A percentile compares a stretch with the other conserved stretches of the same genome.
phyloP scores from a whole-genome alignment of 2,329 filamentous ascomycete genomes.

The Neophaeococcomyces aloes region DNA sequence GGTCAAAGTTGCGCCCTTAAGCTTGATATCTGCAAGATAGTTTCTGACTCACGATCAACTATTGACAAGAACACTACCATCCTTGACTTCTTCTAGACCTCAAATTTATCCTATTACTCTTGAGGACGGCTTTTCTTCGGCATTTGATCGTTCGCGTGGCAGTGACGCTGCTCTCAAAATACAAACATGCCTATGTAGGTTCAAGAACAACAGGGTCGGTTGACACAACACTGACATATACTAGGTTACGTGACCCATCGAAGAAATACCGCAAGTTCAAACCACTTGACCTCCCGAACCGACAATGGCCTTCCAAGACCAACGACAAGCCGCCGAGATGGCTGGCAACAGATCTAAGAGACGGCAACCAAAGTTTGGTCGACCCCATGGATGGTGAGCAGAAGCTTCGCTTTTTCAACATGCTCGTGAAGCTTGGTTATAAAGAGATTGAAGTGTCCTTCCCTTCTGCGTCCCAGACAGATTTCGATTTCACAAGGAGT shows the following conservation, averaged over 20 bases:
- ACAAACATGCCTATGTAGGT: conserved; percentile 12
- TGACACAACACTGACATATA: conserved; percentile 8
- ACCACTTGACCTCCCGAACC: conserved; percentile 39
- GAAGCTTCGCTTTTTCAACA: conserved; percentile 91
- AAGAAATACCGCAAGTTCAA: conserved; percentile 39
- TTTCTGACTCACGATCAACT: too few species aligned
- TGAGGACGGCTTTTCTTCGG: too few species aligned
- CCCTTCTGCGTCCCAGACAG: conserved; percentile 85
- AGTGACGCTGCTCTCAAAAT: not conserved
- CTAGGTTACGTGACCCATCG: conserved; percentile 40
- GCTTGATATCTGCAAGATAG: too few species aligned
- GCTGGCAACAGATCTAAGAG: conserved; percentile 78
- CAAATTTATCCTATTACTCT: too few species aligned
- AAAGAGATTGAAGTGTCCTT: conserved; percentile 98
- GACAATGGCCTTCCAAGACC: conserved; percentile 68
- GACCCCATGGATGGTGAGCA: conserved; percentile 95
- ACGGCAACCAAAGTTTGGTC: conserved; percentile 87
- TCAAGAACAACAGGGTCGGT: not conserved
- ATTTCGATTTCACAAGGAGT: conserved; percentile 87
- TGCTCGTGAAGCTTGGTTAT: conserved; percentile 84
- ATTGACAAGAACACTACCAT: too few species aligned
- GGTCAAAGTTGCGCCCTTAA: too few species aligned
- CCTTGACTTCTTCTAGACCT: too few species aligned
- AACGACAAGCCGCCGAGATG: conserved; percentile 80
- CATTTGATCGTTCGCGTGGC: too few species aligned